These are phyloP conservation scores for Corrigiola litoralis DNA, from an alignment of 179 eudicot species.

Conservation along the genomic window DNA sequence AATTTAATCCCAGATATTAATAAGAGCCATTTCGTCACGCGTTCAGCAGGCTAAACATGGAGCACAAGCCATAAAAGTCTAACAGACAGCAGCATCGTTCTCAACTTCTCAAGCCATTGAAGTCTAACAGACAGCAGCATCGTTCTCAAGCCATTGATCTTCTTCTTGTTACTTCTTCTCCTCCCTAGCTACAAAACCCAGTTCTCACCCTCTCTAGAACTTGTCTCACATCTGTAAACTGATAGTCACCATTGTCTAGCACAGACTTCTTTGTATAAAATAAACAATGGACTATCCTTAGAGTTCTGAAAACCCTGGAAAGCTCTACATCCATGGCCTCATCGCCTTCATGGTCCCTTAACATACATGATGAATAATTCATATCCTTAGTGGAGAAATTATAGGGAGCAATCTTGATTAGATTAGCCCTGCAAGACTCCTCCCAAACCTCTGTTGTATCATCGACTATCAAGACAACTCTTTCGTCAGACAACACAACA, in stretches of 20 bases:
- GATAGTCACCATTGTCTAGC: background rate
- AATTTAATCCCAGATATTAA: too few species aligned
- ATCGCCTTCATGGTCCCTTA: background rate
- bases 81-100: too few species aligned
- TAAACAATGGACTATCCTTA: background rate
- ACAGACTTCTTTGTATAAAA: background rate
- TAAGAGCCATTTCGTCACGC: too few species aligned
- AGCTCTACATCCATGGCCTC: conserved; percentile 8
- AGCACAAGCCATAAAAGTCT: background rate
- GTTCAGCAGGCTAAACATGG: background rate
- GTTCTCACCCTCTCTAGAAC: background rate
- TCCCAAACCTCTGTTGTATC: conserved; percentile 1
- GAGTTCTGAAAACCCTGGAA: background rate
- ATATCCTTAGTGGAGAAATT: background rate
- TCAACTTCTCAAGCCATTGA: too few species aligned
- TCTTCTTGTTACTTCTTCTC: background rate
- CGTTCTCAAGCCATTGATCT: too few species aligned
- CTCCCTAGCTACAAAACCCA: background rate
- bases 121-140: too few species aligned
- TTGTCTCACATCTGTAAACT: conserved; percentile 3
- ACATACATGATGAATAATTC: background rate
- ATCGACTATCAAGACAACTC: background rate
- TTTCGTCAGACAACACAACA: background rate
- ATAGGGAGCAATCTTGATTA: background rate
- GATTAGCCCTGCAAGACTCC: background rate